phyloP scores from a whole-genome alignment of 1,284 basidiomycete species.

The Cutaneotrichosporon cyanovorans region DNA sequence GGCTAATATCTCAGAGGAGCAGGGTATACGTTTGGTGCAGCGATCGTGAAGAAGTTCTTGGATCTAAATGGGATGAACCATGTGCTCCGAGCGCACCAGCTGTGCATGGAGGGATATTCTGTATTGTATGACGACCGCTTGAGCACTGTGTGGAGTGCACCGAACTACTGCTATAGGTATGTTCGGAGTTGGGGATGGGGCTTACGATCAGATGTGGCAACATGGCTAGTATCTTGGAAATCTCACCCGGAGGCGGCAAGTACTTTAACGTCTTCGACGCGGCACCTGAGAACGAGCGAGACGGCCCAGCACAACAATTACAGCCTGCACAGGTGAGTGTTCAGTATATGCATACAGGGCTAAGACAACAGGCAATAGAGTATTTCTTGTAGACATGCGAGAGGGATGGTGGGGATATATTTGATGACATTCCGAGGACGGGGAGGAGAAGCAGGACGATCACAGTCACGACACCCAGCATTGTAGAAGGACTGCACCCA shows the following conservation, averaged over 20 bases:
- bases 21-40: slow-evolving; percentile 96
- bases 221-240: slow-evolving; percentile 90
- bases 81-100: slow-evolving; percentile 93
- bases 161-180: slow-evolving; percentile 76
- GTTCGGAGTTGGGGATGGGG: slow-evolving; percentile 3
- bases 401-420: neutral
- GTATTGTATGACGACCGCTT: slow-evolving; percentile 91
- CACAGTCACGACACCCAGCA: slow-evolving; percentile 9
- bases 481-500: slow-evolving; percentile 10
- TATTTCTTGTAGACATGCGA: slow-evolving; percentile 34
- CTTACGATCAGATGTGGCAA: slow-evolving; percentile 79
- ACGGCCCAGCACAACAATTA: slow-evolving; percentile 44
- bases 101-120: slow-evolving; percentile 98
- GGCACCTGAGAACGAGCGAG: slow-evolving; percentile 82
- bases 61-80: slow-evolving; percentile 93
- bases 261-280: slow-evolving; percentile 97
- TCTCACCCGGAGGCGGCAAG: slow-evolving; percentile 79
- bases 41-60: slow-evolving; percentile 97
- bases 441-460: neutral
- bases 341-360: slow-evolving; percentile 7
- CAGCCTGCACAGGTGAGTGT: slow-evolving; percentile 24
- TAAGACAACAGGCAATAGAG: slow-evolving; percentile 35
- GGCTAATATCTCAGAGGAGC: slow-evolving; percentile 62
- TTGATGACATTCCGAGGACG: no score
- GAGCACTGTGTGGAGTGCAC: slow-evolving; percentile 96